Conservation (phyloP, 2,329 filamentous ascomycete genomes). For the Talaromyces funiculosus region DNA sequence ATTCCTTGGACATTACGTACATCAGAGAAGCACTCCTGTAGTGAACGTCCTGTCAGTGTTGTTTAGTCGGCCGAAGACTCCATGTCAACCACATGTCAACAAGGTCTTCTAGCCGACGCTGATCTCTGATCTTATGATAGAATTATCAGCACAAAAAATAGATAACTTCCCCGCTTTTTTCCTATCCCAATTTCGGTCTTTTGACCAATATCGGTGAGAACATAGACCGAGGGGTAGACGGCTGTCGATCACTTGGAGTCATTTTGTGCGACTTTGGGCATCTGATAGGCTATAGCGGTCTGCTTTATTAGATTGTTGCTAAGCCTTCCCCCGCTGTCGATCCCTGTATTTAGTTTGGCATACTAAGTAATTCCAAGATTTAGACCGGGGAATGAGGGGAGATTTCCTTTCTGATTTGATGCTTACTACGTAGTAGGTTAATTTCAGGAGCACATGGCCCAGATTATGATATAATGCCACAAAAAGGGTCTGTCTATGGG, state of each 20-base stretch:
- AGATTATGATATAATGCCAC: not conserved
- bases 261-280: not conserved
- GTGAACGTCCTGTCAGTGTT: not conserved
- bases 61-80: not conserved
- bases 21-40: not conserved
- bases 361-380: not conserved
- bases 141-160: not conserved
- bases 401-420: no score
- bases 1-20: not conserved
- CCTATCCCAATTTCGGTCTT: not conserved
- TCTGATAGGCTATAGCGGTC: not conserved
- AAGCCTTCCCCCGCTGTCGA: not conserved
- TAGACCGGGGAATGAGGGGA: not conserved
- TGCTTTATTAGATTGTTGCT: not conserved
- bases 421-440: not conserved
- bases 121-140: not conserved
- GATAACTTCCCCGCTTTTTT: not conserved
- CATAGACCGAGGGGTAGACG: not conserved
- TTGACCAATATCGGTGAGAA: not conserved
- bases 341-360: not conserved
- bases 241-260: not conserved
- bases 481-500: not conserved
- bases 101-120: not conserved
- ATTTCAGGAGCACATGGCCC: not conserved
- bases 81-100: not conserved